Percentiles rank a stretch among this genome's conserved stretches.
Conservation (phyloP, 2,329 filamentous ascomycete genomes). For the Botrytis sinoallii region DNA sequence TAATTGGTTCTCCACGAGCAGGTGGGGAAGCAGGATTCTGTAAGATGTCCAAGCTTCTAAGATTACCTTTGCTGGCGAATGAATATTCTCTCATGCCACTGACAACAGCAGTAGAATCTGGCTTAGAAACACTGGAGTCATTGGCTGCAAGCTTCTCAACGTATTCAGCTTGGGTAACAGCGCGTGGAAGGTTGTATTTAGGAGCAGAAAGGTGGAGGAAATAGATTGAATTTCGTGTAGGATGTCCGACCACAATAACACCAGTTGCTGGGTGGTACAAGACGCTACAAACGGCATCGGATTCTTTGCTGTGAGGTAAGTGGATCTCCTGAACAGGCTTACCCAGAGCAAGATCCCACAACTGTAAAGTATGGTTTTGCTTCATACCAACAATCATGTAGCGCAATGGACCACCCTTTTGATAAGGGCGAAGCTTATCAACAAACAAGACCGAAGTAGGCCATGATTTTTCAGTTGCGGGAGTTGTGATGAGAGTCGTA, state of each 20-base stretch:
- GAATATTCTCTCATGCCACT: conserved; percentile 96
- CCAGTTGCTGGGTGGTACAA: conserved; percentile 89
- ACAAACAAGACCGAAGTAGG: conserved; percentile 94
- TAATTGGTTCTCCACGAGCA: conserved; percentile 61
- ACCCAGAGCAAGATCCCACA: conserved; percentile 94
- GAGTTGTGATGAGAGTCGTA: conserved; percentile 81
- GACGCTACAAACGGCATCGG: conserved; percentile 96
- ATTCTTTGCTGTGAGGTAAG: conserved; percentile 92
- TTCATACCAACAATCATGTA: conserved; percentile 98
- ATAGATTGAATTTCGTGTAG: conserved; percentile 95
- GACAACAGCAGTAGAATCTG: conserved; percentile 94
- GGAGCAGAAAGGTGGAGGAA: conserved; percentile 94
- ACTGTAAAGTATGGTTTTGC: conserved; percentile 96
- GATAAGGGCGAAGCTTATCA: conserved; percentile 91
- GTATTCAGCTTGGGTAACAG: conserved; percentile 83
- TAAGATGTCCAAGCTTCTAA: conserved; percentile 88
- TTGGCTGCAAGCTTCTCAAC: conserved; percentile 73
- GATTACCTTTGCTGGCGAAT: conserved; percentile 77
- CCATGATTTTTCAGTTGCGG: conserved; percentile 89
- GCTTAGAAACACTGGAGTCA: conserved; percentile 71
- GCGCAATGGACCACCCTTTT: conserved; percentile 82
- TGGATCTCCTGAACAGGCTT: conserved; percentile 98
- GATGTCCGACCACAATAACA: conserved; percentile 92
- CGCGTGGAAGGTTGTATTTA: conserved; percentile 76
- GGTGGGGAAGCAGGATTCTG: conserved; percentile 63